phyloP scores from a whole-genome alignment of 352 stramenopile species.

The Pythium sp. region DNA sequence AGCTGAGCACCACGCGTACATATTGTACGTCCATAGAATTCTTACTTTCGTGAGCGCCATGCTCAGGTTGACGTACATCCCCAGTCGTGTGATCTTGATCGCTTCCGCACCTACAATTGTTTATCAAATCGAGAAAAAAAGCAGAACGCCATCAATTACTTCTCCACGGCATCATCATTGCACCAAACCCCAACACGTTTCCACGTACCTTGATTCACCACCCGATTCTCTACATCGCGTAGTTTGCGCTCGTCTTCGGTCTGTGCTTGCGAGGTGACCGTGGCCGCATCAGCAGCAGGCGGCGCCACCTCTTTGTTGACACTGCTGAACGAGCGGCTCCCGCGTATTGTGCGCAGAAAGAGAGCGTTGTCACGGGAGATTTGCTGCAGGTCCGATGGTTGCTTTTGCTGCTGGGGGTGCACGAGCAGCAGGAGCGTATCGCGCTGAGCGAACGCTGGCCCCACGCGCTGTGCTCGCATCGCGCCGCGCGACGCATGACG shows the following conservation, averaged over 20 bases:
- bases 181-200: neutral
- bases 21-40: neutral
- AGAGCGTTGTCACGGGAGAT: neutral
- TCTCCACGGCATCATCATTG: no score
- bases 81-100: constrained; percentile 89
- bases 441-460: neutral
- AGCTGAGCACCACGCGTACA: neutral
- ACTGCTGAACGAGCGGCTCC: constrained; percentile 8
- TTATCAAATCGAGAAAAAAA: neutral
- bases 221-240: neutral
- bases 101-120: constrained; percentile 47
- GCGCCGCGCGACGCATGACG: constrained; percentile 3
- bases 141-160: neutral
- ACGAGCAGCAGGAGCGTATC: neutral
- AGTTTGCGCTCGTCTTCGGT: neutral
- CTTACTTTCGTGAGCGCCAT: constrained; percentile 87
- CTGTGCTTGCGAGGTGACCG: neutral
- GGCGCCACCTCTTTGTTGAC: neutral
- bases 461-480: neutral
- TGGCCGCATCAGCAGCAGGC: neutral
- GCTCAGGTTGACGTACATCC: constrained; percentile 92
- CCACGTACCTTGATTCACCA: constrained; percentile 5
- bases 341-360: neutral
- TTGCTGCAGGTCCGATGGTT: neutral
- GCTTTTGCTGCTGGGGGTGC: constrained; percentile 5